Evolutionary conservation across 306 rosid genomes (phyloP), one percentile per base, ranked within the genome.

Genomic region (Dalbergia oliveri): DNA sequence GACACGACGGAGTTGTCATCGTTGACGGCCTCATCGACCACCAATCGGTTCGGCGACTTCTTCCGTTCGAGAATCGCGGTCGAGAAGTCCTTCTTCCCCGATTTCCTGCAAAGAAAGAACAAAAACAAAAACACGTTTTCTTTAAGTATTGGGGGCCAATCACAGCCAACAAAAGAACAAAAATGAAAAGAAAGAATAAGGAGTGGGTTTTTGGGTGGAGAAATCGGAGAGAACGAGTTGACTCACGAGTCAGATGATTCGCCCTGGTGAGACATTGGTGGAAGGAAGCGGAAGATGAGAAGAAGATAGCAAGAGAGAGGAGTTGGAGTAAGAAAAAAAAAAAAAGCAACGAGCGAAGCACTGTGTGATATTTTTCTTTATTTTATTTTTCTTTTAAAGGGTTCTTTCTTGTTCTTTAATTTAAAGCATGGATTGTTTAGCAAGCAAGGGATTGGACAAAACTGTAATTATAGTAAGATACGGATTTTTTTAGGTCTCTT

Each of bases 181-280:
- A 43, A 43, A 2, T 0, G 41, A 43, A 2, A 51, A 51, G 31
- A 18, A 16, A 18, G 2, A n/a, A 54, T 5, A 54, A n/a, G 26
- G n/a, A 0, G 60, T 54, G 9, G 9, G 5, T 50, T 54, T 54
- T 54, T 7, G 26, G 10, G 10, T 15, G 26, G 1, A 54, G 26
- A 54, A 15, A 54, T 54, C 60, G 10, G 60, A 54, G 31, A 4
- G 5, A n/a, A 58, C 13, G 16, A 66, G 72, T 58, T 37, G 65
- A 83, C 90, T 85, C 75, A 89, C 93, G 89, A 45, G 50, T 83
- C 87, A 4, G 93, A 89, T 0, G 91, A 85, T 81, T 87, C 89
- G 21, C 73, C 77, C 34, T n/a, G 80, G 64, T 83, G 74, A 76
- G 91, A 64, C 91, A 89, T 89, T 44, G 79, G 9, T 39, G 16